Conservation (phyloP, 352 stramenopile species). For the Globisporangium cylindrosporum region DNA sequence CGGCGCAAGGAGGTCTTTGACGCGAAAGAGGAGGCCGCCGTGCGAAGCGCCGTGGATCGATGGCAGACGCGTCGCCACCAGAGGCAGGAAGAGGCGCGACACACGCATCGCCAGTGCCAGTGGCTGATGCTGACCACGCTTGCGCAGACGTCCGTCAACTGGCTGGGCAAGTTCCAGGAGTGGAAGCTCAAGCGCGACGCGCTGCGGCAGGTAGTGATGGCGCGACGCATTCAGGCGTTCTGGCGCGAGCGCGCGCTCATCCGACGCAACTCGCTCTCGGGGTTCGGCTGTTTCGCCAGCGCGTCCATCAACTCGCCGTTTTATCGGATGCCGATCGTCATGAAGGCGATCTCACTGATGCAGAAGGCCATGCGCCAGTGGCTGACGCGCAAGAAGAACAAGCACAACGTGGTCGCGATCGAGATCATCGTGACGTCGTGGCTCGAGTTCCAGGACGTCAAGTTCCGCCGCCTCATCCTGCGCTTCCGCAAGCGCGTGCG, state of each 20-base stretch:
- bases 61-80: slow-evolving; percentile 50
- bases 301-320: slow-evolving; percentile 37
- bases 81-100: slow-evolving; percentile 29
- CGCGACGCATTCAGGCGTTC: slow-evolving; percentile 48
- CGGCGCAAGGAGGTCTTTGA: slow-evolving; percentile 59
- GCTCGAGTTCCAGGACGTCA: slow-evolving; percentile 82
- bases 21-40: slow-evolving; percentile 32
- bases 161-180: slow-evolving; percentile 39
- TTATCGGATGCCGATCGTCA: slow-evolving; percentile 48
- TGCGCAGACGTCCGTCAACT: slow-evolving; percentile 30
- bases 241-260: slow-evolving; percentile 40
- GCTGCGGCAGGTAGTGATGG: slow-evolving; percentile 43
- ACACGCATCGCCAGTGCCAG: slow-evolving; percentile 45
- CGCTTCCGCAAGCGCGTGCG: slow-evolving; percentile 72
- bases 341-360: slow-evolving; percentile 37
- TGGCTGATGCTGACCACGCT: slow-evolving; percentile 54
- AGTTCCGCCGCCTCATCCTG: slow-evolving; percentile 76
- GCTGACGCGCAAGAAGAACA: slow-evolving; percentile 26
- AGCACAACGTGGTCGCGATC: slow-evolving; percentile 24
- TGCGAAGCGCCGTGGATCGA: slow-evolving; percentile 37
- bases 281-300: slow-evolving; percentile 19
- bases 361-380: slow-evolving; percentile 44
- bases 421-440: slow-evolving; percentile 67
- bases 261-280: slow-evolving; percentile 22
- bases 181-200: slow-evolving; percentile 37